Evolutionary conservation across 768 basidiomycete genomes (phyloP), one percentile per base, ranked within the genome.

Genomic region (Cystobasidiopsis lactophilus): DNA sequence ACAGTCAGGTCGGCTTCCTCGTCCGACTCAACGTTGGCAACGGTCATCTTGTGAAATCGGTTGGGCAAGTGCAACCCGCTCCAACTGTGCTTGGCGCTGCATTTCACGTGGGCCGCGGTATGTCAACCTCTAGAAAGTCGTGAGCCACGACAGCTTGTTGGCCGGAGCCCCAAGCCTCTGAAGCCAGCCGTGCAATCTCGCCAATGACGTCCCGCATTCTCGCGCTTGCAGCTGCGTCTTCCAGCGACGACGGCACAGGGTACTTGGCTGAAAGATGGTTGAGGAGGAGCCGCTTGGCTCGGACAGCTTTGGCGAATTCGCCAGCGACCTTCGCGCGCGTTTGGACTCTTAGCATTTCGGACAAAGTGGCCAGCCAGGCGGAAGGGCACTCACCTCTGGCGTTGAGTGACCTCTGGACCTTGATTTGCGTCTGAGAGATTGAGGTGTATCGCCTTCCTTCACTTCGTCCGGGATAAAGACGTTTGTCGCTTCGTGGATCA

Each of bases 401-500:
- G 78, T 77, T 14, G 82, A 85, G 62, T 88, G 85, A 0, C 85
- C 84, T 44, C 77, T 72, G 26, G 69, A 68, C n/a, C 76, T 66
- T 0, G 76, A 73, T 54, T 74, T 78, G 53, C 66, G 66, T 60
- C 82, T 74, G 5, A 85, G 74, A 14, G 61, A 71, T 64, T 56
- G 65, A 55, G 33, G 77, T 68, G 51, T 66, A 5, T 58, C 59
- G 0, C 53, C 52, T 11, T 33, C 37, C 30, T 51, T 57, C 21
- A 52, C 54, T 9, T 58, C 47, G 2, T 54, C 62, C 0, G 80
- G 77, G 35, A 88, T 75, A 57, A 72, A 73, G 0, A 79, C 77
- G 61, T 86, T 83, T 2, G 82, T 85, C 1, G 79, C 76, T 66
- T 88, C 85, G 64, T 88, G 85, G n/a, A 86, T 70, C 19, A 86